These are phyloP conservation scores for Lojkania enalia DNA, from an alignment of 2,329 filamentous ascomycete species.

Conservation along the genomic window DNA sequence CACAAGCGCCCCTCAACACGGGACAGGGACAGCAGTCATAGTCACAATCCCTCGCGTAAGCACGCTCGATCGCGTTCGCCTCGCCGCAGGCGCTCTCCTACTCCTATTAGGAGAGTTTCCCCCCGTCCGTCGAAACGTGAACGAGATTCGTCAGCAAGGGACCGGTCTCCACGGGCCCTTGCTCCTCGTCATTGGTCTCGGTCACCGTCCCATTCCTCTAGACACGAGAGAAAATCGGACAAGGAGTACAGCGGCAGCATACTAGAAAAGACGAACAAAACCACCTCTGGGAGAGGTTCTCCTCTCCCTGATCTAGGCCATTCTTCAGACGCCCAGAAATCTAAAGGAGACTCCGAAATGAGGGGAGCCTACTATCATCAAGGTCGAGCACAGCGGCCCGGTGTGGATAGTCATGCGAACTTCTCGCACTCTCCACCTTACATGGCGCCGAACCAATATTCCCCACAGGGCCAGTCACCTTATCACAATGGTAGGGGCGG, in stretches of 20 bases:
- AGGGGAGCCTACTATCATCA: conserved; percentile 39
- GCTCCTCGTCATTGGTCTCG: conserved; percentile 34
- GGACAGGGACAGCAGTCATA: conserved; percentile 30
- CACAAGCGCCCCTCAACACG: conserved; percentile 21
- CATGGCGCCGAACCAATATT: conserved; percentile 60
- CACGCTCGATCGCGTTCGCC: conserved; percentile 39
- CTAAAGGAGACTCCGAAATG: conserved; percentile 38
- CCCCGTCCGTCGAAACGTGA: conserved; percentile 24
- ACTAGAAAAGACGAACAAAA: conserved; percentile 15
- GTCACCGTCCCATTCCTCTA: conserved; percentile 28
- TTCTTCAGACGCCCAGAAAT: conserved; percentile 35
- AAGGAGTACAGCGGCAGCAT: conserved; percentile 21
- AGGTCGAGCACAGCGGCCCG: conserved; percentile 45
- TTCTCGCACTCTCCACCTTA: conserved; percentile 64
- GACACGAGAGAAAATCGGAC: conserved; percentile 18
- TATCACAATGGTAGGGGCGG: conserved; percentile 59
- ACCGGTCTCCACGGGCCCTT: conserved; percentile 29
- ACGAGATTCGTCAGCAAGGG: conserved; percentile 23
- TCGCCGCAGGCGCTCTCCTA: conserved; percentile 32
- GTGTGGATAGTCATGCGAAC: conserved; percentile 49
- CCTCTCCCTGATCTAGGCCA: conserved; percentile 32
- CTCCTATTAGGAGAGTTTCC: conserved; percentile 28
- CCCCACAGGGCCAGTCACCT: conserved; percentile 65
- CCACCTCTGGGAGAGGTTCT: conserved; percentile 30
- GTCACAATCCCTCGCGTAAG: conserved; percentile 32